Conservation (phyloP, 1,284 basidiomycete species). For the Trichosporon coremiiforme region DNA sequence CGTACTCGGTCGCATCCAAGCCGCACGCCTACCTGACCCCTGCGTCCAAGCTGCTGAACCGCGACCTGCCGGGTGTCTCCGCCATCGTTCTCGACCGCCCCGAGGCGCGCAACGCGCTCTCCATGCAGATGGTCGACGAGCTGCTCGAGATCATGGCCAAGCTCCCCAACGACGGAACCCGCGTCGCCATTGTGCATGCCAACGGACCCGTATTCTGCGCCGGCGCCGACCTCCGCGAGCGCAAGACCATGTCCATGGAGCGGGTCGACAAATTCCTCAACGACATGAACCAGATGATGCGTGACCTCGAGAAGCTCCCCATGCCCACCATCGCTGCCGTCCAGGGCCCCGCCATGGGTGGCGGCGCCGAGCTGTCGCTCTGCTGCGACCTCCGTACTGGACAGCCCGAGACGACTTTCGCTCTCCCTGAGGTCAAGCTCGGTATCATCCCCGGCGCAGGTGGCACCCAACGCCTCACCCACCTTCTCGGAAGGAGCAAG, state of each 20-base stretch:
- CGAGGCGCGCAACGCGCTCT: conserved; percentile 86
- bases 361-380: conserved; percentile 80
- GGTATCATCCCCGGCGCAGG: conserved; percentile 97
- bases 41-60: conserved; percentile 24
- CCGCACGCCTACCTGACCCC: conserved; percentile 44
- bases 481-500: conserved; percentile 75
- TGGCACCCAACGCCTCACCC: conserved; percentile 82
- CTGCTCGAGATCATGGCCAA: conserved; percentile 68
- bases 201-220: conserved; percentile 79
- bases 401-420: conserved; percentile 66
- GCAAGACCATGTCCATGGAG: conserved; percentile 72
- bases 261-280: conserved; percentile 79
- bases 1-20: conserved; percentile 23
- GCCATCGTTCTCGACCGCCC: conserved; percentile 70
- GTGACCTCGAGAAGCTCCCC: conserved; percentile 73
- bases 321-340: conserved; percentile 90
- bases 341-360: conserved; percentile 89
- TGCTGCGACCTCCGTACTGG: conserved; percentile 87
- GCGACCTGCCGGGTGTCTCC: conserved; percentile 48
- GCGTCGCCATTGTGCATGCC: conserved; percentile 77
- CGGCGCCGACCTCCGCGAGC: conserved; percentile 85
- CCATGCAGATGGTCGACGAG: conserved; percentile 74
- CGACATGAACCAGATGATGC: conserved; percentile 72
- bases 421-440: conserved; percentile 77
- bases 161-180: conserved; percentile 63